These are phyloP conservation scores for Ceratobasidium sp. DNA, from an alignment of 1,284 basidiomycete genomes.

Conservation along the genomic window DNA sequence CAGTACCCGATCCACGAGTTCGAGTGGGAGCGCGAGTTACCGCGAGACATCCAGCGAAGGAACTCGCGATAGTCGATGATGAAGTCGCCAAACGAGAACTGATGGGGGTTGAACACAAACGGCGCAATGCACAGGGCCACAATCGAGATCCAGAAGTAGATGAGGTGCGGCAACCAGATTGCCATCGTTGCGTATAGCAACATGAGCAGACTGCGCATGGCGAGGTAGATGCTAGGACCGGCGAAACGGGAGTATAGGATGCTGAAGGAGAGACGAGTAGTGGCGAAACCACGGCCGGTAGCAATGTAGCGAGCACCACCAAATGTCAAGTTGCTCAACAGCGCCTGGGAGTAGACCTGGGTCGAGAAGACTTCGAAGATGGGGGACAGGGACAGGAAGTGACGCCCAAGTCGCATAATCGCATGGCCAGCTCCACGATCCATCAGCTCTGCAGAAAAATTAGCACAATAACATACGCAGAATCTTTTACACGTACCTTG, in stretches of 20 bases:
- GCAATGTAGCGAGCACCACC: slow-evolving; percentile 97
- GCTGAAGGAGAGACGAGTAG: slow-evolving; percentile 84
- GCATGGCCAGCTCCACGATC: slow-evolving; percentile 91
- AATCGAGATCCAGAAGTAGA: slow-evolving; percentile 96
- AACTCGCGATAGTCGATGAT: slow-evolving; percentile 97
- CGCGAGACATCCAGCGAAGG: slow-evolving; percentile 95
- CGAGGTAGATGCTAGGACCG: slow-evolving; percentile 94
- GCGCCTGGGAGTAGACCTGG: slow-evolving; percentile 95
- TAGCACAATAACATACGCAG: slow-evolving; percentile 32
- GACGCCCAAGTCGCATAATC: slow-evolving; percentile 85
- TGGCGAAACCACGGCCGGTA: slow-evolving; percentile 95
- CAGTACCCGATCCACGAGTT: slow-evolving; percentile 99
- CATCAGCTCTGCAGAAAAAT: slow-evolving; percentile 71
- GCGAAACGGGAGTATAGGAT: slow-evolving; percentile 96
- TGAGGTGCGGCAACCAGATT: slow-evolving; percentile 86
- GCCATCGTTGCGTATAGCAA: slow-evolving; percentile 89
- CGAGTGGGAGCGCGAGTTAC: slow-evolving; percentile 91
- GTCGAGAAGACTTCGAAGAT: slow-evolving; percentile 96
- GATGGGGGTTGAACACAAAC: slow-evolving; percentile 97
- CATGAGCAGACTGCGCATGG: slow-evolving; percentile 88
- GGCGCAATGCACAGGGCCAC: slow-evolving; percentile 88
- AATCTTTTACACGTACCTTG: slow-evolving; percentile 71
- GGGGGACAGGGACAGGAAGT: slow-evolving; percentile 91
- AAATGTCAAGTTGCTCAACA: slow-evolving; percentile 92
- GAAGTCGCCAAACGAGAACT: slow-evolving; percentile 94